Conservation (phyloP, 2,329 filamentous ascomycete genomes). For the Esteya vermicola region DNA sequence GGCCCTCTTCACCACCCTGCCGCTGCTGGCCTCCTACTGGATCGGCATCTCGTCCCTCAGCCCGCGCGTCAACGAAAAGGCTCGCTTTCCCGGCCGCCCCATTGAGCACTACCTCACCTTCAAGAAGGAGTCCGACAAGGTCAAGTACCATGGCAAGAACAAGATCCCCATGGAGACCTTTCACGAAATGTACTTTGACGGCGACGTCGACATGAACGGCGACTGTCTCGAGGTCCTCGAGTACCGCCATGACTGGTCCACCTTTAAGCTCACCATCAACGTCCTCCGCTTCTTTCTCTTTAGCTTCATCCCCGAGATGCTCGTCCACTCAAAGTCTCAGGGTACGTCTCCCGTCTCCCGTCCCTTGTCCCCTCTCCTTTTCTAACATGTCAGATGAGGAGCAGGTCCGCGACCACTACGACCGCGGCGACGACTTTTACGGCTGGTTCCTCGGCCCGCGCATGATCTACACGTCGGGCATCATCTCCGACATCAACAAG, state of each 20-base stretch:
- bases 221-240: slow-evolving; percentile 82
- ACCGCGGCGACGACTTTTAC: slow-evolving; percentile 97
- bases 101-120: slow-evolving; percentile 86
- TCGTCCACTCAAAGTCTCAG: slow-evolving; percentile 12
- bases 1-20: slow-evolving; percentile 60
- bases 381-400: slow-evolving; percentile 59
- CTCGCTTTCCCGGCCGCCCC: slow-evolving; percentile 67
- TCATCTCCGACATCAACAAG: slow-evolving; percentile 74
- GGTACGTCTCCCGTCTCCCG: slow-evolving; percentile 5
- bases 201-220: slow-evolving; percentile 88
- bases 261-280: slow-evolving; percentile 34
- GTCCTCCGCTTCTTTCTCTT: slow-evolving; percentile 12
- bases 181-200: slow-evolving; percentile 95
- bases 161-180: slow-evolving; percentile 89
- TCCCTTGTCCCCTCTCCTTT: not conserved
- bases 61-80: slow-evolving; percentile 88
- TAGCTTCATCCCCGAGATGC: slow-evolving; percentile 11
- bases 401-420: slow-evolving; percentile 94
- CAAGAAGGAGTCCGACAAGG: slow-evolving; percentile 46
- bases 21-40: slow-evolving; percentile 76
- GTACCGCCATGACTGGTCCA: slow-evolving; percentile 90
- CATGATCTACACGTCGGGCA: slow-evolving; percentile 96
- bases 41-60: slow-evolving; percentile 63
- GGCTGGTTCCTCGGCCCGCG: slow-evolving; percentile 95
- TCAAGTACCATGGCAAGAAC: slow-evolving; percentile 61